phyloP scores from a whole-genome alignment of 2,329 filamentous ascomycete genomes.

The Hymenoscyphus salicellus region DNA sequence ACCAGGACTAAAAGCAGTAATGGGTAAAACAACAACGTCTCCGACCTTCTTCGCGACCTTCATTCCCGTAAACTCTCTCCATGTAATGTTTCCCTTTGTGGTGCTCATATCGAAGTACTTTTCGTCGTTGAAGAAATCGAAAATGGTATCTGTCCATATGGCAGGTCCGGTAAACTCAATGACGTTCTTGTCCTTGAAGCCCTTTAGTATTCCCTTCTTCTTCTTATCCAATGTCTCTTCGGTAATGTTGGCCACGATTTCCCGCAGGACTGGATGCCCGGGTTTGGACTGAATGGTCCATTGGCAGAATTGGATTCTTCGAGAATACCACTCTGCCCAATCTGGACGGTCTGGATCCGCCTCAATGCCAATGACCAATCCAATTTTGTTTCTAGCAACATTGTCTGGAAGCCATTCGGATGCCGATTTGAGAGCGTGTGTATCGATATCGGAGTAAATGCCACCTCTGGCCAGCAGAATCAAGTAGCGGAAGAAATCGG shows the following conservation, averaged over 20 bases:
- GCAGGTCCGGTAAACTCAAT: constrained; percentile 94
- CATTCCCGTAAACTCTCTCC: constrained; percentile 86
- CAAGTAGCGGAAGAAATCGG: constrained; percentile 69
- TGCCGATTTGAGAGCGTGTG: constrained; percentile 76
- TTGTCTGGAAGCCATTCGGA: constrained; percentile 80
- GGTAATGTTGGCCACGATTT: constrained; percentile 83
- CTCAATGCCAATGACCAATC: constrained; percentile 90
- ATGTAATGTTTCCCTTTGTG: constrained; percentile 71
- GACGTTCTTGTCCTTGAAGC: constrained; percentile 58
- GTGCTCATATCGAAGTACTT: constrained; percentile 79
- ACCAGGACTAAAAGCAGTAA: constrained; percentile 95
- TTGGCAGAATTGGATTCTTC: constrained; percentile 95
- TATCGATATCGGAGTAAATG: constrained; percentile 92
- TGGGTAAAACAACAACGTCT: constrained; percentile 89
- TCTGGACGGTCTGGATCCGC: constrained; percentile 90
- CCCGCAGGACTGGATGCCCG: constrained; percentile 85
- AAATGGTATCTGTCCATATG: constrained; percentile 89
- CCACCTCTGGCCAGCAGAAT: constrained; percentile 73
- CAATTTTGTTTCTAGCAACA: constrained; percentile 74
- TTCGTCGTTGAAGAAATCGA: constrained; percentile 89
- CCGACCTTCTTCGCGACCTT: constrained; percentile 79
- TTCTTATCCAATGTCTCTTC: constrained; percentile 75
- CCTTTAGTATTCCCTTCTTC: constrained; percentile 60
- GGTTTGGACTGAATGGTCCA: constrained; percentile 98
- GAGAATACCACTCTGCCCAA: constrained; percentile 94